These are phyloP conservation scores for Sporisorium iseilematis-ciliati DNA, from an alignment of 1,284 basidiomycete species.

Conservation along the genomic window DNA sequence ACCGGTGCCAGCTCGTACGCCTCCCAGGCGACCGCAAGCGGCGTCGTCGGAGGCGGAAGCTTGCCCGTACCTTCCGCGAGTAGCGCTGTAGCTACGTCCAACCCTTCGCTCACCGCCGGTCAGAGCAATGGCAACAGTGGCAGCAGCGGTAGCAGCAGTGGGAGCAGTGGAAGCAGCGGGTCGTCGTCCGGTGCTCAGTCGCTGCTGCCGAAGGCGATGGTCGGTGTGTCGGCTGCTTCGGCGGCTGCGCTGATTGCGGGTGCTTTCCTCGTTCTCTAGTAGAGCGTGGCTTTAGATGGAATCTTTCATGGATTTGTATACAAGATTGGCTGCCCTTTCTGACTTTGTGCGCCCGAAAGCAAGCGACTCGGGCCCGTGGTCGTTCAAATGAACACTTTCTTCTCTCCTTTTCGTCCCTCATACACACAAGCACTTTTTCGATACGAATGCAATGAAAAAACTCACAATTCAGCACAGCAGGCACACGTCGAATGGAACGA, in stretches of 20 bases:
- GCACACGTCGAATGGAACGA: no score
- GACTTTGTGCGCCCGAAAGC: not conserved
- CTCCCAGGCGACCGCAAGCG: constrained; percentile 28
- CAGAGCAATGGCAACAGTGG: constrained; percentile 21
- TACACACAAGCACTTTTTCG: not conserved
- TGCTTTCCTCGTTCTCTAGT: constrained; percentile 24
- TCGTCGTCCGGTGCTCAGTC: constrained; percentile 23
- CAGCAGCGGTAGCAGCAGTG: constrained; percentile 12
- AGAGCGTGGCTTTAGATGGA: not conserved
- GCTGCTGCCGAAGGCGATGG: constrained; percentile 4
- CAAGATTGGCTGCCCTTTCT: not conserved
- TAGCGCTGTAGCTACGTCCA: constrained; percentile 21
- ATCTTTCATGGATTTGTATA: constrained; percentile 1
- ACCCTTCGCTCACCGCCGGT: constrained; percentile 19
- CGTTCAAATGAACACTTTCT: not conserved
- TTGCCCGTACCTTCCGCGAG: constrained; percentile 45
- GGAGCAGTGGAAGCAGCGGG: constrained; percentile 25
- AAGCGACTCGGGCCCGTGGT: not conserved
- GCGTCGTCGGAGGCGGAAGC: constrained; percentile 47
- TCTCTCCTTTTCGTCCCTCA: not conserved
- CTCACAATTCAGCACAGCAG: not conserved
- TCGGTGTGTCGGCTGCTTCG: constrained; percentile 14
- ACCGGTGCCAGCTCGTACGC: constrained; percentile 11
- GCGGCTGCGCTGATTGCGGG: constrained; percentile 22
- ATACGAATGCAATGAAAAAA: not conserved